Evolutionary conservation across 2,329 filamentous ascomycete genomes (phyloP).

Genomic region (Ophiostoma angusticollis): DNA sequence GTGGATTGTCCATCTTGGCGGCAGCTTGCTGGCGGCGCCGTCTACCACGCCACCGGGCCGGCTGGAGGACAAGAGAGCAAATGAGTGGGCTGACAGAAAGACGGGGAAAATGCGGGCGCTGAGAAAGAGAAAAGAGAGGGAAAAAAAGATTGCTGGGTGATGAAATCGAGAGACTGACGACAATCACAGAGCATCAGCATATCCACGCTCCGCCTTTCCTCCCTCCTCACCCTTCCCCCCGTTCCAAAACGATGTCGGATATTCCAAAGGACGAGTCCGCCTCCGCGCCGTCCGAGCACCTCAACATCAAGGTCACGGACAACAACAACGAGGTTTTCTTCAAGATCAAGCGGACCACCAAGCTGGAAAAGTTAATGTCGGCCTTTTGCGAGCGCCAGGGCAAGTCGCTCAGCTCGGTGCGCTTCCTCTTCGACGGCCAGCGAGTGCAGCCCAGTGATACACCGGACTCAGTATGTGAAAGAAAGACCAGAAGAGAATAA

Average conservation of each 20-base stretch:
- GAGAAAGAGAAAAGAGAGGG: no score
- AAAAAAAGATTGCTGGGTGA: no score
- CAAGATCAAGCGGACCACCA: constrained; percentile 96
- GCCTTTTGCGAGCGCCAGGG: constrained; percentile 96
- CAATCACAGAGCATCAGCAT: no score
- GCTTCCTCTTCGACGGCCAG: constrained; percentile 93
- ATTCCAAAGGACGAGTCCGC: constrained; percentile 32
- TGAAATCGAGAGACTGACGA: no score
- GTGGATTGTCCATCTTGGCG: no score
- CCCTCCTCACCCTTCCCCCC: no score
- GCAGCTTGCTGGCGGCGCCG: no score
- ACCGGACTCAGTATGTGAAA: constrained; percentile 77
- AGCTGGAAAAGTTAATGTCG: constrained; percentile 95
- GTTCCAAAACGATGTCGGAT: constrained; percentile 2
- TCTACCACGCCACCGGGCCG: no score
- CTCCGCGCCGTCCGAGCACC: constrained; percentile 47
- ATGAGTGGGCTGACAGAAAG: no score
- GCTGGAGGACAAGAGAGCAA: no score
- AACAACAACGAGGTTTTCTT: constrained; percentile 99
- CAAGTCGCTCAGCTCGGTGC: constrained; percentile 70
- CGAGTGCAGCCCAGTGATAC: constrained; percentile 82
- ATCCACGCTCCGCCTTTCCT: not conserved
- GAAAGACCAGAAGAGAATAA: no score
- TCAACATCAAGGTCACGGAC: constrained; percentile 98
- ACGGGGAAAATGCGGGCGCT: no score